phyloP scores from a whole-genome alignment of 768 basidiomycete genomes.

The Pleurotus tuber-regium region DNA sequence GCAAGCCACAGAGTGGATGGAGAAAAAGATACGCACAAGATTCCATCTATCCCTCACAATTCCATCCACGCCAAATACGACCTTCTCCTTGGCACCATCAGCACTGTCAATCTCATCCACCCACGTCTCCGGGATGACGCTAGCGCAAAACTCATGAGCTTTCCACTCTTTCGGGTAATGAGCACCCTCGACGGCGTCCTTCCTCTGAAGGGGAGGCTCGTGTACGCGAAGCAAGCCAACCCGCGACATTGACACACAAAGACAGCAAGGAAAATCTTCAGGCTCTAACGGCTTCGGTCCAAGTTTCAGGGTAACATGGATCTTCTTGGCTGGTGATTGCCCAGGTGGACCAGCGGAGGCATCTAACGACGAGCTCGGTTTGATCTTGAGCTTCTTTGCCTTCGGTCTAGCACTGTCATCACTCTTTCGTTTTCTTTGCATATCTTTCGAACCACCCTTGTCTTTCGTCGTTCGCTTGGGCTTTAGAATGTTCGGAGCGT shows the following conservation, averaged over 20 bases:
- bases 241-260: constrained; percentile 54
- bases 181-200: constrained; percentile 48
- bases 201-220: constrained; percentile 59
- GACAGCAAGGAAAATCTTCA: constrained; percentile 63
- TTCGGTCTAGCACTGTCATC: constrained; percentile 31
- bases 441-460: constrained; percentile 42
- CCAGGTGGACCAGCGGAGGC: constrained; percentile 15
- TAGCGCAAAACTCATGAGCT: constrained; percentile 81
- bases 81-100: constrained; percentile 33
- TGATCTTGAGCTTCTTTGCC: constrained; percentile 48
- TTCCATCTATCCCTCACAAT: constrained; percentile 94
- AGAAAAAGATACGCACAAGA: constrained; percentile 53
- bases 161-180: constrained; percentile 54
- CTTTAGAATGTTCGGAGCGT: constrained; percentile 12
- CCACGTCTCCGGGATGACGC: constrained; percentile 89
- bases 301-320: constrained; percentile 64
- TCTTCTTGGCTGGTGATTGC: constrained; percentile 27
- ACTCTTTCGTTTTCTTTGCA: constrained; percentile 36
- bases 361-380: constrained; percentile 25
- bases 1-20: constrained; percentile 5
- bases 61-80: constrained; percentile 82
- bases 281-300: constrained; percentile 58
- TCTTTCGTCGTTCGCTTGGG: constrained; percentile 22
- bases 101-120: constrained; percentile 65
- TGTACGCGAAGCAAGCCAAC: constrained; percentile 64